A percentile compares a stretch with the other conserved stretches of the same genome.
phyloP scores from a whole-genome alignment of 352 stramenopile genomes.

The Phytophthora kernoviae region DNA sequence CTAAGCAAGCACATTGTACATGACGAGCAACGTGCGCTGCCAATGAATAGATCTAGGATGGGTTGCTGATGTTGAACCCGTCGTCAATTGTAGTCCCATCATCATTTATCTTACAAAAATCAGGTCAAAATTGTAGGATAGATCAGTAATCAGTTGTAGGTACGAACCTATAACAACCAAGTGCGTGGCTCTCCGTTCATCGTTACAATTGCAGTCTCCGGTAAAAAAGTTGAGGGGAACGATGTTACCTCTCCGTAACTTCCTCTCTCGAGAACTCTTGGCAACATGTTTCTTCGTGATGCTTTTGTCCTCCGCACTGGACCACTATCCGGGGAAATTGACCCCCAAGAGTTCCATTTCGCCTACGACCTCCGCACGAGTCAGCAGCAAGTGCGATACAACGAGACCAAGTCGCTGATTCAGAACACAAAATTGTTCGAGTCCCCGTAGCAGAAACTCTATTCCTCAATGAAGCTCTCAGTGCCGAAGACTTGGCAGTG shows the following conservation, averaged over 20 bases:
- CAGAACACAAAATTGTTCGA: constrained; percentile 28
- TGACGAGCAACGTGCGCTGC: too few species aligned
- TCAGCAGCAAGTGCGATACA: constrained; percentile 46
- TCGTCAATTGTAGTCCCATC: too few species aligned
- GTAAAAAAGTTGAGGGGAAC: constrained; percentile 1
- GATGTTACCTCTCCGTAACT: constrained; percentile 33
- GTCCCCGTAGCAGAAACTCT: constrained; percentile 32
- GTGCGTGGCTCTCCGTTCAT: not conserved
- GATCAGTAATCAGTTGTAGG: too few species aligned
- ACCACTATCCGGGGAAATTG: constrained; percentile 52
- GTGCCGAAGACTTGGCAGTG: constrained; percentile 52
- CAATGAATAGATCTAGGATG: too few species aligned
- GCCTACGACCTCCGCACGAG: constrained; percentile 44
- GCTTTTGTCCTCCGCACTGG: constrained; percentile 55
- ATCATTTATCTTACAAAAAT: too few species aligned
- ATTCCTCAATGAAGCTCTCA: constrained; percentile 41
- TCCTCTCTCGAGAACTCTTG: constrained; percentile 54
- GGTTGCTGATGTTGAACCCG: too few species aligned
- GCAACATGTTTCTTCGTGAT: constrained; percentile 54
- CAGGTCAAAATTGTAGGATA: too few species aligned
- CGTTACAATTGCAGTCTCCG: too few species aligned
- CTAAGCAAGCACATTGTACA: too few species aligned
- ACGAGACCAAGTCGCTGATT: constrained; percentile 23
- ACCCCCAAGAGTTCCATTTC: constrained; percentile 35
- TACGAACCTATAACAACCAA: too few species aligned